Evolutionary conservation across 1,284 basidiomycete species (phyloP), one percentile per base, ranked within the genome.

Genomic region (Cryptococcus jaspeensis): DNA sequence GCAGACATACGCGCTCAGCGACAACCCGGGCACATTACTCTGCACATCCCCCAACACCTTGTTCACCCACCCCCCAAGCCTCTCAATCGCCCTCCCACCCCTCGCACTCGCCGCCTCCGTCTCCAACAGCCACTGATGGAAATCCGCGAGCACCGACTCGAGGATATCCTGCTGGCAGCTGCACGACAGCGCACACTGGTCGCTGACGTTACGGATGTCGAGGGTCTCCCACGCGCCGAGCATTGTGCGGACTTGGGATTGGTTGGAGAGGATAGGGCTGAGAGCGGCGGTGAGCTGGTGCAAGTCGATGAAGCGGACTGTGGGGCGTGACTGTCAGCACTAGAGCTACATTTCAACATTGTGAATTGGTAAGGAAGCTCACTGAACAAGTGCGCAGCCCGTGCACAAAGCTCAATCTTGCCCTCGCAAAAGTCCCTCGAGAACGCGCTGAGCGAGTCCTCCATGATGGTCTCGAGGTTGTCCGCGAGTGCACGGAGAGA

Each of bases 251-350:
- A 70, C 53, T 38, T 72, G 64, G 38, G 61, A 56, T 0, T 55
- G 56, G 39, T 65, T 59, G 28, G 65, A 55, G 13, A 75, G 61
- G 48, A 76, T 71, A 5, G 69, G 69, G 4, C 48, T 52, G n/a
- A 76, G 64, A 0, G 72, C 63, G 0, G 57, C 47, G 0, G 67
- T 64, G 32, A 73, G 60, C 52, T 76, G 71, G 11, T 69, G 60
- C 2, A 75, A 52, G 16, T 71, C 71, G 23, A 66, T 57, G 37
- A 71, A 69, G 13, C 73, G 73, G 16, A 59, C 70, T 72, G 42
- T 16, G 18, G 20, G 32, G 45, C 8, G 4, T 28, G 45, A 15
- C 32, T 39, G 36, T 55, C 42, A 55, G 50, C 5, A 8, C 15
- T 28, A 20, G n/a, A 28, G 42, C 6, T 40, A 2, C n/a, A n/a